Base-by-base conservation (phyloP, 139 green algal species). In the Mesotaenium endlicherianum region DNA sequence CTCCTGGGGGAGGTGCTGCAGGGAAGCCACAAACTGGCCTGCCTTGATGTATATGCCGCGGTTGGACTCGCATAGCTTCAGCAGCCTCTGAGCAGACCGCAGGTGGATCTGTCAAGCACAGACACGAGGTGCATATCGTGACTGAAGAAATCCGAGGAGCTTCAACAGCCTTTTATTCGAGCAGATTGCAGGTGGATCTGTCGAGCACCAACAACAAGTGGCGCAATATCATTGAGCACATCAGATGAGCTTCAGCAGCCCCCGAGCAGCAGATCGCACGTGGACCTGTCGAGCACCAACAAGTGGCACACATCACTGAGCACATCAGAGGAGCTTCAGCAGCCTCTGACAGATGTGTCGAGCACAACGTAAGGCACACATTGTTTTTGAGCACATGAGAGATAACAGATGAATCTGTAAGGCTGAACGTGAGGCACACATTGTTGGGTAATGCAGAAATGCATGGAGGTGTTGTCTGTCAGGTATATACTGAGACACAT, bases 31-130 rank as follows among this genome's bases (percentile, higher is more conserved):
- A 49, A 89, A 89, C 70, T 89, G 85, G n/a, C 83, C 85, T 2
- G 85, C 85, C 30, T 89, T 89, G 67, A 89, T 71, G 83, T 89
- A 89, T 16, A 90, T 87, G 17, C 85, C 85, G 3, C 84, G 53
- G 39, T 89, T 89, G 11, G 43, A 47, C 68, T 89, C 76, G n/a
- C 83, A 88, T 38, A 88, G 67, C 58, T 40, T 53, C n/a, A 89
- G 42, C 3, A 89, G 36, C 39, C 84, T n/a, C 30, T 68, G 11
- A 41, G 84, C 82, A 34, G 45, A 50, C 14, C 81, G 81, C 36
- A 78, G 38, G 17, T 87, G 81, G 26, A 85, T 69, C 79, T 85
- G 67, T 16, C n/a, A n/a, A n/a, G n/a, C n/a, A n/a, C 49, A 58
- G 16, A 11, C 49, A 16, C 16, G 49, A 58, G 49, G 11, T n/a